Evolutionary conservation across 306 rosid species (phyloP).

Genomic region (Quercus agrifolia): DNA sequence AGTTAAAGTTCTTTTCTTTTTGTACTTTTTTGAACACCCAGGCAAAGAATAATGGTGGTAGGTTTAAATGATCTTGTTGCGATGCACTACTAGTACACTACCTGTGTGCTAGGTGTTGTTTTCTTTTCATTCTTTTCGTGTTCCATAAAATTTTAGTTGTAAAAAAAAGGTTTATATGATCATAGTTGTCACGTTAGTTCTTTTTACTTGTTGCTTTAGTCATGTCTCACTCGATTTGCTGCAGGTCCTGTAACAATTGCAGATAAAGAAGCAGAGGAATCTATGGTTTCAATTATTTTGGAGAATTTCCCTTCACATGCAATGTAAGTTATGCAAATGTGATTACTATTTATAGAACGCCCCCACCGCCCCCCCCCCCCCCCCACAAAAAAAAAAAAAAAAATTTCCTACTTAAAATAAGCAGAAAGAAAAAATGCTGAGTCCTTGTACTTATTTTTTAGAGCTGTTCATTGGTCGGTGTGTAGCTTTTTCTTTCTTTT

Average conservation of each 20-base stretch:
- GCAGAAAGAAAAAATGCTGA: not conserved
- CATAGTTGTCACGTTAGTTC: not conserved
- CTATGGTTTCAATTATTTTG: conserved; percentile 64
- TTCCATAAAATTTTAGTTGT: no score
- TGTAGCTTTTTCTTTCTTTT: no score
- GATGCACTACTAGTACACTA: no score
- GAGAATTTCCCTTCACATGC: conserved; percentile 83
- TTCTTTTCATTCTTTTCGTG: not conserved
- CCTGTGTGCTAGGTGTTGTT: no score
- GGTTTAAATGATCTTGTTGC: not conserved
- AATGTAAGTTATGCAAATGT: conserved; percentile 38
- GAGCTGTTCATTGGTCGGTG: no score
- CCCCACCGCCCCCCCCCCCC: not conserved
- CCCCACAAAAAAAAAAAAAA: not conserved
- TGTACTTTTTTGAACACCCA: not conserved
- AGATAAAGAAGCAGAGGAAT: conserved; percentile 84
- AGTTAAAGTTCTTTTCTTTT: not conserved
- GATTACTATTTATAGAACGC: no score
- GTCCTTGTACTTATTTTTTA: not conserved
- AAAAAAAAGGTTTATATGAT: not conserved
- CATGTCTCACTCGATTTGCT: not conserved
- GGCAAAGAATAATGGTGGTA: not conserved
- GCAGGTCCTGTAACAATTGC: conserved; percentile 95
- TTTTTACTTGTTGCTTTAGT: not conserved
- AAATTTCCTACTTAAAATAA: no score